Evolutionary conservation across 176 grass and related monocot species (phyloP).

Genomic region (Panicum miliaceum): DNA sequence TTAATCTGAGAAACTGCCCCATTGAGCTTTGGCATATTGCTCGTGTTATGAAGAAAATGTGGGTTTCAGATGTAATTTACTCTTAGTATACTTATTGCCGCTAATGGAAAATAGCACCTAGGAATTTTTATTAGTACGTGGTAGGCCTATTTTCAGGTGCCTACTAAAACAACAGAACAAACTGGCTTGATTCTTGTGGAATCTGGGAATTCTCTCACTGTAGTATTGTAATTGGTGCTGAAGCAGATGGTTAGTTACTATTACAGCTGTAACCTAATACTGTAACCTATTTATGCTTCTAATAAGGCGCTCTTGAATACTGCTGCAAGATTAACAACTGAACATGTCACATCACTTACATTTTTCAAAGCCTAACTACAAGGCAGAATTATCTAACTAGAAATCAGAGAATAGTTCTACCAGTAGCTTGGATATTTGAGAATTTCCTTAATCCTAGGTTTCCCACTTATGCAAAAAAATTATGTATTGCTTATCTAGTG

Average conservation of each 20-base stretch:
- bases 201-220: background rate
- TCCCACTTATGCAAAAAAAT: slow-evolving; percentile 19
- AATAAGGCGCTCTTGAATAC: background rate
- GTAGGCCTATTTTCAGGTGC: background rate
- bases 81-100: background rate
- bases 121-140: background rate
- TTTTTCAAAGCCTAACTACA: background rate
- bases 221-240: background rate
- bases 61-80: background rate
- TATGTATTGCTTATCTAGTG: background rate
- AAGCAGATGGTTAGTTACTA: background rate
- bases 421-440: background rate
- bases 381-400: background rate
- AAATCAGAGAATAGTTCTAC: background rate
- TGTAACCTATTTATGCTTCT: background rate
- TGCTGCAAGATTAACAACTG: background rate
- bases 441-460: background rate
- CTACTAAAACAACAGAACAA: background rate
- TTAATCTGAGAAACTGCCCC: background rate
- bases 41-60: background rate
- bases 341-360: background rate
- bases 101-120: background rate
- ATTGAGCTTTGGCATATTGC: slow-evolving; percentile 33
- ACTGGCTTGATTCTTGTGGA: background rate
- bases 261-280: background rate